Percentiles rank a stretch among this genome's conserved stretches.
phyloP scores from a whole-genome alignment of 2,329 filamentous ascomycete genomes.

The Microsporum canis region DNA sequence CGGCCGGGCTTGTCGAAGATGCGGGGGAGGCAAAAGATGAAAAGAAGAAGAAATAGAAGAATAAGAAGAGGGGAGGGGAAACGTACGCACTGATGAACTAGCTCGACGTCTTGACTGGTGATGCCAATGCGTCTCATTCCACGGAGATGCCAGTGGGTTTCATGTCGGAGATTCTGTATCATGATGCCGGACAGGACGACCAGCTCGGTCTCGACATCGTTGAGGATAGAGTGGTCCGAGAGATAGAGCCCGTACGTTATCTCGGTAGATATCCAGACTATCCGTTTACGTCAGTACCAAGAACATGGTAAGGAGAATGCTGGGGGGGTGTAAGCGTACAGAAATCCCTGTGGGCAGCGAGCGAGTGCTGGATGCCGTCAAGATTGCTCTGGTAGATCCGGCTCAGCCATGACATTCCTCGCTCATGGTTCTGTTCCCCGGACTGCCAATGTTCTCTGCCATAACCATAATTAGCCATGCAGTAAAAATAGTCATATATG shows the following conservation, averaged over 20 bases:
- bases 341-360: constrained; percentile 8
- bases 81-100: constrained; percentile 16
- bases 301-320: too few relatives aligned
- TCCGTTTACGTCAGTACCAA: not conserved
- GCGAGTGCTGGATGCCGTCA: constrained; percentile 3
- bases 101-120: constrained; percentile 31
- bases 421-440: constrained; percentile 43
- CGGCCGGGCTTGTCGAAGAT: not conserved
- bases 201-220: constrained; percentile 35
- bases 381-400: constrained; percentile 46
- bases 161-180: constrained; percentile 33
- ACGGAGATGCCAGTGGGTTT: constrained; percentile 38
- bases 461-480: not conserved
- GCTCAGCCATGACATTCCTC: constrained; percentile 46
- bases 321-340: not conserved
- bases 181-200: constrained; percentile 36
- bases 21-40: not conserved
- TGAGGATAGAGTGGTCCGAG: constrained; percentile 32
- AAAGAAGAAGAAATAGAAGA: not conserved
- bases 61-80: not conserved
- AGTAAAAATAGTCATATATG: too few relatives aligned
- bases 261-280: constrained; percentile 56
- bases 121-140: constrained; percentile 33
- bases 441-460: constrained; percentile 46
- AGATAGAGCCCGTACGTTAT: constrained; percentile 54